Evolutionary conservation across 2,329 filamentous ascomycete genomes (phyloP), one percentile per base, ranked within the genome.

Genomic region (Pseudocercospora vitis): DNA sequence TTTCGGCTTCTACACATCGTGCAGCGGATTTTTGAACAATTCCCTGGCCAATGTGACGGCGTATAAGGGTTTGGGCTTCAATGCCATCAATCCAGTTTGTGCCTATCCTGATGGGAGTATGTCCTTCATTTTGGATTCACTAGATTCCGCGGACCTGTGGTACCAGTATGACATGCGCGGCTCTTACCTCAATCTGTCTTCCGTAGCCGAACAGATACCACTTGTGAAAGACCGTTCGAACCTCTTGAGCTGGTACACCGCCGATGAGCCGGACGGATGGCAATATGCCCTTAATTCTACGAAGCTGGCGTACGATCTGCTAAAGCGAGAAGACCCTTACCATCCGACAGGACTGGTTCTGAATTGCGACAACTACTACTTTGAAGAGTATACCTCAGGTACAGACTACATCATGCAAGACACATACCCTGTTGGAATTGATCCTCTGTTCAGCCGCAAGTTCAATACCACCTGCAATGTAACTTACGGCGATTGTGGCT

Each of bases 291-390:
- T 84, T 51, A 71, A 78, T 53, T 73, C 73, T 0, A 75, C 80
- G 0, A 54, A 58, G 1, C 57, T 69, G 16, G 72, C 76, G 0
- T 75, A 78, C 61, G 63, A 73, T 28, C 63, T 74, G 4, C 75
- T 84, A 63, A 73, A 73, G 53, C 55, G 64, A 0, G 66, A 83
- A 1, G 83, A 86, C 66, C 79, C 79, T 0, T 85, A 85, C 68
- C 83, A 85, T 68, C 82, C 82, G 0, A 76, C 83, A 1, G 78
- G 78, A 1, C 71, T 84, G 3, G 78, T 78, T 1, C 74, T 86
- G 39, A 85, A 85, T 69, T 85, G 83, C 72, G 74, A 77, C 50
- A 78, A 85, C 68, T 85, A 82, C 69, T 78, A 83, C 68, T 85
- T 82, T 64, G 67, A 69, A 2, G 68, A 77, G 9, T 85, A 86